Conservation (phyloP, 2,329 filamentous ascomycete species). For the Cryphonectria naterciae region DNA sequence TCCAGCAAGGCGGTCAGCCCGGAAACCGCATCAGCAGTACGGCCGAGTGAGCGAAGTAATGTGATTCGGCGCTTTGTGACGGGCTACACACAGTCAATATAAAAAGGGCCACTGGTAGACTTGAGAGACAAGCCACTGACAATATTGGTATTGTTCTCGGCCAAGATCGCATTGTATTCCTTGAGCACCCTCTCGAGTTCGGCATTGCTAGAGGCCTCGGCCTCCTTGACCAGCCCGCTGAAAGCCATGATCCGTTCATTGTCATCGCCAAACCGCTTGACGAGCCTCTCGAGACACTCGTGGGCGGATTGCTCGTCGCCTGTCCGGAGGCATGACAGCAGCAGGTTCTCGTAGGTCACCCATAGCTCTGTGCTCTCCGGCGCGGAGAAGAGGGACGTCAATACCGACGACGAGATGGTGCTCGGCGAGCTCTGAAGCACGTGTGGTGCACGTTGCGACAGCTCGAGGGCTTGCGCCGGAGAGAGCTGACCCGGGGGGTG, state of each 20-base stretch:
- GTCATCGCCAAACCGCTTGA: conserved; percentile 76
- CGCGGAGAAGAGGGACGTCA: conserved; percentile 57
- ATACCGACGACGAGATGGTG: conserved; percentile 57
- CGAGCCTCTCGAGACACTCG: conserved; percentile 74
- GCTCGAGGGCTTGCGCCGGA: conserved; percentile 57
- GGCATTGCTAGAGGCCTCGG: conserved; percentile 68
- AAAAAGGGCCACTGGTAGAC: neutral
- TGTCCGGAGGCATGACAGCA: conserved; percentile 81
- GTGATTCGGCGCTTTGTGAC: conserved; percentile 85
- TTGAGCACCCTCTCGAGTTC: conserved; percentile 72
- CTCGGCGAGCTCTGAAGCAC: conserved; percentile 59
- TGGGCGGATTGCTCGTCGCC: conserved; percentile 81
- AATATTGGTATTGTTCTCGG: conserved; percentile 77
- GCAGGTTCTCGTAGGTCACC: conserved; percentile 83
- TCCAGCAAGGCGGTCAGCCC: conserved; percentile 78
- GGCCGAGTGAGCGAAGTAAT: conserved; percentile 74
- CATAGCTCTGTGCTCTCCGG: conserved; percentile 80
- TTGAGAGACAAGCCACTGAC: conserved; percentile 53
- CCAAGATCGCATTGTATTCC: conserved; percentile 77
- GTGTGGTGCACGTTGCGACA: conserved; percentile 64
- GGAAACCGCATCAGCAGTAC: conserved; percentile 71
- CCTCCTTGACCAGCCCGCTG: conserved; percentile 82
- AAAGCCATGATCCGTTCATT: conserved; percentile 89
- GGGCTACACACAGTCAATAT: conserved; percentile 58
- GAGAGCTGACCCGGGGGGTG: conserved; percentile 62